Conservation (phyloP, 2,329 filamentous ascomycete genomes). For the Talaromyces atroroseus region DNA sequence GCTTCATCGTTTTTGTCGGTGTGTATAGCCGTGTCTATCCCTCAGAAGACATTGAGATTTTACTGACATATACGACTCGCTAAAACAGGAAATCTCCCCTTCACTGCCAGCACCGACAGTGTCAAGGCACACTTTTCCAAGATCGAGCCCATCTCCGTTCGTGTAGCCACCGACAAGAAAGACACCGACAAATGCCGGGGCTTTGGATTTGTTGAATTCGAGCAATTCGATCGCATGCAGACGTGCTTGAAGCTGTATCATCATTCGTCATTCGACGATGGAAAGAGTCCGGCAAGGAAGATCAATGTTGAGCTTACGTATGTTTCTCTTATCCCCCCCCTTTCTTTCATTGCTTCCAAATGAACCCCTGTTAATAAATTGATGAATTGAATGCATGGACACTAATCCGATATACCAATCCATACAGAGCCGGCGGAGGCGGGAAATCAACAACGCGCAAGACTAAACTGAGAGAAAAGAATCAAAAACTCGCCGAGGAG, state of each 20-base stretch:
- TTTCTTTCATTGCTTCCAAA: background rate
- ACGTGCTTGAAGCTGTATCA: slow-evolving; percentile 88
- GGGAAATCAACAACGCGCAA: slow-evolving; percentile 69
- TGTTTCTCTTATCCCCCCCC: slow-evolving; percentile 29
- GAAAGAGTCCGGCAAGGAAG: slow-evolving; percentile 55
- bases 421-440: slow-evolving; percentile 65
- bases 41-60: background rate
- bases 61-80: background rate
- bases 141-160: slow-evolving; percentile 64
- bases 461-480: slow-evolving; percentile 78
- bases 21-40: slow-evolving; percentile 20
- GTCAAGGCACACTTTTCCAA: slow-evolving; percentile 73
- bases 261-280: slow-evolving; percentile 67
- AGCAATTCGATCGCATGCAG: slow-evolving; percentile 81
- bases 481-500: slow-evolving; percentile 72
- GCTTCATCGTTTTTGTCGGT: slow-evolving; percentile 77
- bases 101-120: slow-evolving; percentile 64
- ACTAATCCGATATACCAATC: background rate
- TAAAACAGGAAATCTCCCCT: slow-evolving; percentile 74
- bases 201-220: slow-evolving; percentile 85
- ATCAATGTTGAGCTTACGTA: slow-evolving; percentile 92
- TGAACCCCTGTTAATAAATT: background rate
- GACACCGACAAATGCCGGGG: slow-evolving; percentile 63
- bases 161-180: slow-evolving; percentile 64
- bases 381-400: slow-evolving; percentile 1